phyloP scores from a whole-genome alignment of 2,329 filamentous ascomycete genomes.

The Thyridium curvatum region DNA sequence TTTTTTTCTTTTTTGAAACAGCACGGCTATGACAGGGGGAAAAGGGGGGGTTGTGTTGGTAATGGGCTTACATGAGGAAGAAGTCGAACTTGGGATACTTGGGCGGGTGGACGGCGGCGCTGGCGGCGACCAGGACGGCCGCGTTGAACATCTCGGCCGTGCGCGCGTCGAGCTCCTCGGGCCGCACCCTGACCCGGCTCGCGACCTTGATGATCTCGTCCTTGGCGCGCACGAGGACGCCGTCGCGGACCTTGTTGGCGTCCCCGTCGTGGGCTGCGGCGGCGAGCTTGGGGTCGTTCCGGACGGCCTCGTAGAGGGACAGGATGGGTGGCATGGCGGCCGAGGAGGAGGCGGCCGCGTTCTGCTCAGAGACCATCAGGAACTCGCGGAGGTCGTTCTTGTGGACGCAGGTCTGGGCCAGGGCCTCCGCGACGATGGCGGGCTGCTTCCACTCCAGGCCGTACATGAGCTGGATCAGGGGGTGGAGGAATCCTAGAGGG shows the following conservation, averaged over 20 bases:
- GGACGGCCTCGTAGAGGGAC: conserved; percentile 56
- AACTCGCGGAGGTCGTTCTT: conserved; percentile 46
- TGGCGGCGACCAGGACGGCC: conserved; percentile 39
- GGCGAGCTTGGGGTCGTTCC: conserved; percentile 48
- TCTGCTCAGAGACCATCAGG: conserved; percentile 46
- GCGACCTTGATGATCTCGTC: conserved; percentile 58
- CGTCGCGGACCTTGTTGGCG: conserved; percentile 60
- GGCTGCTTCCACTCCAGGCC: conserved; percentile 79
- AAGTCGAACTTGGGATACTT: conserved; percentile 76
- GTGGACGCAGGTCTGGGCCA: conserved; percentile 73
- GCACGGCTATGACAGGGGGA: neutral
- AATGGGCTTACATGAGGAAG: conserved; percentile 49
- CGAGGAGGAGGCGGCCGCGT: conserved; percentile 16
- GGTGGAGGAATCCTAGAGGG: conserved; percentile 60
- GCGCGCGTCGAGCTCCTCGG: conserved; percentile 49
- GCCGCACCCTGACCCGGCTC: conserved; percentile 48
- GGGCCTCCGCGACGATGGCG: conserved; percentile 70
- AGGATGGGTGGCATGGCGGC: conserved; percentile 37
- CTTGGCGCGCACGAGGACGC: conserved; percentile 56
- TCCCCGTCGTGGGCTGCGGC: conserved; percentile 44
- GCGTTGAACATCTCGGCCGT: conserved; percentile 64
- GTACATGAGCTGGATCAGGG: conserved; percentile 79
- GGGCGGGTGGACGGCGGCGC: conserved; percentile 54
- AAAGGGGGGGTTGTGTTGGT: neutral
- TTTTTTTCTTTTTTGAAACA: neutral